phyloP scores from a whole-genome alignment of 768 basidiomycete genomes.

The Mycena vitilis region DNA sequence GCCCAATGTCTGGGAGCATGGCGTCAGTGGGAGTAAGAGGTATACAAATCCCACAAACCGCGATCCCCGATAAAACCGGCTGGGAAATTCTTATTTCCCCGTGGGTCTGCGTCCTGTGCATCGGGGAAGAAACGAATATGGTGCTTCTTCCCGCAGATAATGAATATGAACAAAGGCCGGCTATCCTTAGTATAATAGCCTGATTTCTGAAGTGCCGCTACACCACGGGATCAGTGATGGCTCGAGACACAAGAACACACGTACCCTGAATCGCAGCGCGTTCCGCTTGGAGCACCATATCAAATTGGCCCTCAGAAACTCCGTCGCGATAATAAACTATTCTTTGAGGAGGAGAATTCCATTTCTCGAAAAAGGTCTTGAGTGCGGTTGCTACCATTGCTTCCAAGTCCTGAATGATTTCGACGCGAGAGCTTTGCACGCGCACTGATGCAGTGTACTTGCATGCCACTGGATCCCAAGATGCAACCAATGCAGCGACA shows the following conservation, averaged over 20 bases:
- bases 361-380: neutral
- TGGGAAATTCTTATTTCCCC: conserved; percentile 1
- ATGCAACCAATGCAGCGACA: conserved; percentile 58
- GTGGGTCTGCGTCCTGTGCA: neutral
- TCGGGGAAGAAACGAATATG: conserved; percentile 13
- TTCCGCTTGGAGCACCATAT: conserved; percentile 31
- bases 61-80: conserved; percentile 5
- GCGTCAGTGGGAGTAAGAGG: no score
- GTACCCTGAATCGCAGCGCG: neutral
- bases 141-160: conserved; percentile 5
- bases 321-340: conserved; percentile 45
- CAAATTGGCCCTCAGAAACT: conserved; percentile 49
- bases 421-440: conserved; percentile 62
- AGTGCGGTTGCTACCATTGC: conserved; percentile 51
- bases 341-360: neutral
- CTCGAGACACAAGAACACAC: no score
- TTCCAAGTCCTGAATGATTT: conserved; percentile 69
- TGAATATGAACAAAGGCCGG: neutral
- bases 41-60: neutral
- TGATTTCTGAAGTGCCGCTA: no score
- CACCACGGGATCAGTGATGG: no score
- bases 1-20: no score
- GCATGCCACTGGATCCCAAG: conserved; percentile 61
- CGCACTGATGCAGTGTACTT: conserved; percentile 67
- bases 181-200: neutral